Conservation (phyloP, 352 stramenopile genomes). For the Thraustotheca clavata region DNA sequence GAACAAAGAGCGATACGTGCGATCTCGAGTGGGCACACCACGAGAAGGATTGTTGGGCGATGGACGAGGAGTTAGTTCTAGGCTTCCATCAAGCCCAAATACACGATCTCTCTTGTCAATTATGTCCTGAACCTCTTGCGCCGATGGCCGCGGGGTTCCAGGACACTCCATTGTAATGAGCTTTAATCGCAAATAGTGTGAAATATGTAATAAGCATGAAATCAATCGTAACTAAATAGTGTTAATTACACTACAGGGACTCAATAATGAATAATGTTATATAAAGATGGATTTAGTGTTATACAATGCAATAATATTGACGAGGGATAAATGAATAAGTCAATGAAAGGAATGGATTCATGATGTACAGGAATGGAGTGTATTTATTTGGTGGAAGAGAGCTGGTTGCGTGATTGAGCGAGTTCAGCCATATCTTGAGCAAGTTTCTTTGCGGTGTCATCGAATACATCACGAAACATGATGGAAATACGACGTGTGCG, state of each 20-base stretch:
- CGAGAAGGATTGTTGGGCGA: slow-evolving; percentile 12
- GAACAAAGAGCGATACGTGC: slow-evolving; percentile 78
- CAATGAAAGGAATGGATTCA: neutral
- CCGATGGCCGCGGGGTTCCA: slow-evolving; percentile 15
- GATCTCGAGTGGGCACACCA: slow-evolving; percentile 27
- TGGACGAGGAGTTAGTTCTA: neutral
- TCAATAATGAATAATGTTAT: neutral
- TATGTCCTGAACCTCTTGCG: slow-evolving; percentile 11
- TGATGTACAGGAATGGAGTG: too few relatives aligned
- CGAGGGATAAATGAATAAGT: neutral
- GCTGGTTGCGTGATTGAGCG: neutral
- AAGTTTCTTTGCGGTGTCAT: neutral
- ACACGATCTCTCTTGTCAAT: slow-evolving; percentile 20
- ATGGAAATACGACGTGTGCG: slow-evolving; percentile 77
- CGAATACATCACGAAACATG: slow-evolving; percentile 63
- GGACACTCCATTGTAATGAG: slow-evolving; percentile 16
- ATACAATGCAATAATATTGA: too few relatives aligned
- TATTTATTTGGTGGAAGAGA: neutral
- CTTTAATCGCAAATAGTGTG: too few relatives aligned
- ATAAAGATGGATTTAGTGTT: too few relatives aligned
- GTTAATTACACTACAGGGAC: neutral
- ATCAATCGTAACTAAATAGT: neutral
- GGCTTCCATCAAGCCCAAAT: slow-evolving; percentile 19
- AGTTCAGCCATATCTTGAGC: neutral
- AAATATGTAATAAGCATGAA: too few relatives aligned